Conservation (phyloP, 2,329 filamentous ascomycete species). For the Colletotrichum aenigma region DNA sequence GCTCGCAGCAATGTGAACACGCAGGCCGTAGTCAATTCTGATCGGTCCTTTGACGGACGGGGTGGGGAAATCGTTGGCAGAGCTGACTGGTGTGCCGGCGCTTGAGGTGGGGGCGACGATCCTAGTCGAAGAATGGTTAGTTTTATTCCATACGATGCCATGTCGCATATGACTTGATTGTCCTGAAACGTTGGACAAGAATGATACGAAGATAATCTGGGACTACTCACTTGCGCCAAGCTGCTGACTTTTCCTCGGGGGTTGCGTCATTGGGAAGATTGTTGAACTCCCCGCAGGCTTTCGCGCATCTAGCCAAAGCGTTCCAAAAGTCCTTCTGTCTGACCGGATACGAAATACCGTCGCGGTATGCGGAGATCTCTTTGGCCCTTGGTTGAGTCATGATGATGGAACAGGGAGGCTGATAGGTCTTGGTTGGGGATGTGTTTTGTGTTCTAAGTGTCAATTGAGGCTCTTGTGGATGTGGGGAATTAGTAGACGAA, state of each 20-base stretch:
- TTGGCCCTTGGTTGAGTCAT: background rate
- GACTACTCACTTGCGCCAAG: background rate
- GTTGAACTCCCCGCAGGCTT: background rate
- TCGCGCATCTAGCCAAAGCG: background rate
- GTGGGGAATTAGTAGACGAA: background rate
- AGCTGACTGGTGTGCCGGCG: background rate
- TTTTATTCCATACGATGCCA: fast-evolving
- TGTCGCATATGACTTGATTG: background rate
- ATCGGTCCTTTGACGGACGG: slow-evolving; percentile 31
- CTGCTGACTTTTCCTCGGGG: background rate
- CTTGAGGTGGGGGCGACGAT: background rate
- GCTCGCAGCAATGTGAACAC: slow-evolving; percentile 31
- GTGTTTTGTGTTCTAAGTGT: background rate
- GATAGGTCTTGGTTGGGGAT: background rate
- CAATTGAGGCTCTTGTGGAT: background rate
- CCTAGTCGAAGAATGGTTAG: background rate
- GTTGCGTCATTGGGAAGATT: background rate
- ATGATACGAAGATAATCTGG: background rate
- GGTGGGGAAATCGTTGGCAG: background rate
- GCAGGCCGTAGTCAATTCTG: slow-evolving; percentile 35
- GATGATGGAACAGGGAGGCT: background rate
- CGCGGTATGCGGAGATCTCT: background rate
- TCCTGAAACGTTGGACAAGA: background rate
- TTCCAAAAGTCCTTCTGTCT: background rate
- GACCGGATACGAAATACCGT: background rate